phyloP scores from a whole-genome alignment of 768 basidiomycete species.

The Xerocomellus chrysenteron region DNA sequence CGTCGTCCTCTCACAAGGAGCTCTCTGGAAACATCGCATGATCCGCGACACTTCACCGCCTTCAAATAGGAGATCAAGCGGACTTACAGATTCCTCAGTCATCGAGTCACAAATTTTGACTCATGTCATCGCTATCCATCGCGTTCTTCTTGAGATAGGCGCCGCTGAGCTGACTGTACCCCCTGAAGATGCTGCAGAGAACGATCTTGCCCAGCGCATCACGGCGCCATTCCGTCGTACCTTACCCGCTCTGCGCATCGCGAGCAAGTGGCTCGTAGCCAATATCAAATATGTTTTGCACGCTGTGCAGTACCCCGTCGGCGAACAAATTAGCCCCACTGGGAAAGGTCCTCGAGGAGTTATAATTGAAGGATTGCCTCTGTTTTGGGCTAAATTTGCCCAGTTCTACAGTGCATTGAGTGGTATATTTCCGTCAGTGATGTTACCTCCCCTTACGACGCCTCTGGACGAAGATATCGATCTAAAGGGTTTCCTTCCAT shows the following conservation, averaged over 20 bases:
- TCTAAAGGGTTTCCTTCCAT: slow-evolving; percentile 81
- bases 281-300: slow-evolving; percentile 69
- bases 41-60: slow-evolving; percentile 47
- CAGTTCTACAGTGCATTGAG: slow-evolving; percentile 63
- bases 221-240: slow-evolving; percentile 83
- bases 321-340: slow-evolving; percentile 3
- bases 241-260: slow-evolving; percentile 82
- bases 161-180: slow-evolving; percentile 56
- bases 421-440: slow-evolving; percentile 63
- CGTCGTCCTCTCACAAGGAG: slow-evolving; percentile 72
- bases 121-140: slow-evolving; percentile 67
- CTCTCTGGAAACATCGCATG: slow-evolving; percentile 84
- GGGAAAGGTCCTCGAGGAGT: slow-evolving; percentile 18
- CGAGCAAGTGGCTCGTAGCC: slow-evolving; percentile 83
- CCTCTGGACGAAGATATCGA: slow-evolving; percentile 91
- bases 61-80: slow-evolving; percentile 25
- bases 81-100: slow-evolving; percentile 29
- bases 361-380: slow-evolving; percentile 36
- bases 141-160: slow-evolving; percentile 64
- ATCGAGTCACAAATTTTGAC: slow-evolving; percentile 66
- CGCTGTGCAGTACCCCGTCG: slow-evolving; percentile 36
- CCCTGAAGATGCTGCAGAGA: slow-evolving; percentile 51
- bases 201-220: slow-evolving; percentile 76
- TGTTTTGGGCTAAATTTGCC: slow-evolving; percentile 74
- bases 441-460: slow-evolving; percentile 54